Evolutionary conservation across 2,329 filamentous ascomycete genomes (phyloP).

Genomic region (Ophiognomonia clavigignenti-juglandacearum): DNA sequence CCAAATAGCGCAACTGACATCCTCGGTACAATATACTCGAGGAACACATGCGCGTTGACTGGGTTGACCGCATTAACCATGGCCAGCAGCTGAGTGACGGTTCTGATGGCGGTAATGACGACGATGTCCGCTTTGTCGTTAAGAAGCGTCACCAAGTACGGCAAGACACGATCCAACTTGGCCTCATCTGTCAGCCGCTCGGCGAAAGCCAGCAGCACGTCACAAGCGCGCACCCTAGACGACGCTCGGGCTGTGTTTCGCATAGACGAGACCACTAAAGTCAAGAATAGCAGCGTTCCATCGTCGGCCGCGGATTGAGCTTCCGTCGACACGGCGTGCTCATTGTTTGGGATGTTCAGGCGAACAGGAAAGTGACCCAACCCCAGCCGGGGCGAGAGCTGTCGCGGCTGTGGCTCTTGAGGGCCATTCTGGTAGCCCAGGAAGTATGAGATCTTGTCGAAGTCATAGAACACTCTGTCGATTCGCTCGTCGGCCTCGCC

Average conservation of each 20-base stretch:
- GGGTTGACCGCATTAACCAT: slow-evolving; percentile 84
- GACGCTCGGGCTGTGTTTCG: slow-evolving; percentile 84
- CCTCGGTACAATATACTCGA: slow-evolving; percentile 63
- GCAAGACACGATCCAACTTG: slow-evolving; percentile 87
- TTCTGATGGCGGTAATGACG: slow-evolving; percentile 76
- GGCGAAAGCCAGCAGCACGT: slow-evolving; percentile 85
- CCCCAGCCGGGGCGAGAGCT: slow-evolving; percentile 43
- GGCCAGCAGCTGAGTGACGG: slow-evolving; percentile 81
- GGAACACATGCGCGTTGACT: slow-evolving; percentile 64
- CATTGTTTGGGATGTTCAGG: slow-evolving; percentile 80
- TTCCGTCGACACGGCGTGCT: slow-evolving; percentile 60
- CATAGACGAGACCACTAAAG: slow-evolving; percentile 80
- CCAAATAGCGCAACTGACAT: slow-evolving; percentile 51
- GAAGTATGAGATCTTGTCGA: slow-evolving; percentile 96
- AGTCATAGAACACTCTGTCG: slow-evolving; percentile 87
- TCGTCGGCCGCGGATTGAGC: slow-evolving; percentile 68
- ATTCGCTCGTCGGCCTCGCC: slow-evolving; percentile 92
- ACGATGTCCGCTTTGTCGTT: slow-evolving; percentile 81
- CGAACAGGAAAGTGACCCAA: slow-evolving; percentile 71
- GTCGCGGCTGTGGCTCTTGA: slow-evolving; percentile 22
- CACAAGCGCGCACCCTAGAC: slow-evolving; percentile 84
- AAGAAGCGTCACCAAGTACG: slow-evolving; percentile 79
- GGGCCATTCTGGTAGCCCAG: slow-evolving; percentile 65
- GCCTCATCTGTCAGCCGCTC: slow-evolving; percentile 91
- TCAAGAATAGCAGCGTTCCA: slow-evolving; percentile 87